Percentiles rank a stretch among this genome's conserved stretches.
These are phyloP conservation scores for Candolleomyces eurysporus DNA, from an alignment of 768 basidiomycete genomes.

Conservation along the genomic window DNA sequence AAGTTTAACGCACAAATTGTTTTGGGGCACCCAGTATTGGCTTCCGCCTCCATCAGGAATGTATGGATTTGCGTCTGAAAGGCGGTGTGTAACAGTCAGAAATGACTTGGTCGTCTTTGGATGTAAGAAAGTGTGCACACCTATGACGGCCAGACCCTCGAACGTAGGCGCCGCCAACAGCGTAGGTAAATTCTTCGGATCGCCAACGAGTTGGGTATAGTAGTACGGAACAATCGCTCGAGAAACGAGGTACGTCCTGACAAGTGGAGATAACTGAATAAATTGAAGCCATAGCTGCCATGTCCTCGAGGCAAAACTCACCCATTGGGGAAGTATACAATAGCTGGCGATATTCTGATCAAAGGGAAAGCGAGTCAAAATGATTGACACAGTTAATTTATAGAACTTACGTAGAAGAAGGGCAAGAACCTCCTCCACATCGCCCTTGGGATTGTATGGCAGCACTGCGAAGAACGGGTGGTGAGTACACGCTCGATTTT, in stretches of 20 bases:
- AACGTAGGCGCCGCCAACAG: conserved; percentile 62
- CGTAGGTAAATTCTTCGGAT: conserved; percentile 65
- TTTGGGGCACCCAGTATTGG: conserved; percentile 61
- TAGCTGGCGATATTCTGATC: conserved; percentile 50
- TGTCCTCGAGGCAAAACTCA: conserved; percentile 23
- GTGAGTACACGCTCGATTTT: neutral
- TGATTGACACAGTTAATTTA: neutral
- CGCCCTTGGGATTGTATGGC: conserved; percentile 67
- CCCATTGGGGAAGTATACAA: conserved; percentile 80
- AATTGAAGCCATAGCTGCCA: neutral
- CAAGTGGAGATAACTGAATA: neutral
- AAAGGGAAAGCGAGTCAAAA: conserved; percentile 26
- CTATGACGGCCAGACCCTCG: conserved; percentile 72
- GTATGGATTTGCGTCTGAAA: conserved; percentile 71
- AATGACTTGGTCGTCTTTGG: neutral
- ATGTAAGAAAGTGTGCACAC: conserved; percentile 30
- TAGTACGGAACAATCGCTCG: conserved; percentile 69
- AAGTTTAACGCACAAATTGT: conserved; percentile 56
- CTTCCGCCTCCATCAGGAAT: conserved; percentile 57
- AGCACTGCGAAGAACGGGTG: conserved; percentile 32
- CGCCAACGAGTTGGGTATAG: conserved; percentile 77
- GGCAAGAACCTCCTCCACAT: conserved; percentile 58
- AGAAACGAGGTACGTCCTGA: conserved; percentile 67
- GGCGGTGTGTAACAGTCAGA: neutral
- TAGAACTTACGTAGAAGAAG: conserved; percentile 54